A percentile compares a stretch with the other conserved stretches of the same genome.
phyloP scores from a whole-genome alignment of 345 rosid species.

The Melastoma malabathricum region DNA sequence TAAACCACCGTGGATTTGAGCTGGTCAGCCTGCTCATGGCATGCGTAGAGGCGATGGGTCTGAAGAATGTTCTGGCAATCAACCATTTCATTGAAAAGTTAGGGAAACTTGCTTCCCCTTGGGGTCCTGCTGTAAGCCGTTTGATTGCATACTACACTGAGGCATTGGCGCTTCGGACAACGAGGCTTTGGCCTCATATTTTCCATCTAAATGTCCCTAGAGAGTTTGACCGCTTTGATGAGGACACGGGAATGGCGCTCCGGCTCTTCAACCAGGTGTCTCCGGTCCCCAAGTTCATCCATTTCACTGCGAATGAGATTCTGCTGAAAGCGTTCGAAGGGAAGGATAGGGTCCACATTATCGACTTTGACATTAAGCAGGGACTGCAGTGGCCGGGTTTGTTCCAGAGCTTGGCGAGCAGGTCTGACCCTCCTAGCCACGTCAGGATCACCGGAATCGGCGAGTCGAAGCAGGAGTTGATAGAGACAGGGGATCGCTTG shows the following conservation, averaged over 20 bases:
- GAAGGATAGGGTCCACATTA: constrained; percentile 79
- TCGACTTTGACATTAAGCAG: constrained; percentile 94
- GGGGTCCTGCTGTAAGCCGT: constrained; percentile 57
- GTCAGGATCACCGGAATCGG: constrained; percentile 86
- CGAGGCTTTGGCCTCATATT: constrained; percentile 83
- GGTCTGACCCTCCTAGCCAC: constrained; percentile 67
- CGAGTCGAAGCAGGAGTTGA: constrained; percentile 80
- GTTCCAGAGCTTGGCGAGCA: constrained; percentile 82
- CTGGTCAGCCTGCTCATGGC: constrained; percentile 56
- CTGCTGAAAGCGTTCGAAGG: constrained; percentile 83
- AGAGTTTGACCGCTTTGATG: constrained; percentile 58
- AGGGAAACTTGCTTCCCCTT: constrained; percentile 79
- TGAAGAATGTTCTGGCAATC: constrained; percentile 46
- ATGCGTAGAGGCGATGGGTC: constrained; percentile 73
- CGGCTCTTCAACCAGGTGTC: constrained; percentile 83
- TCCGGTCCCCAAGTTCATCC: constrained; percentile 84
- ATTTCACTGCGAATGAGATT: constrained; percentile 86
- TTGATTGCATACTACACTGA: constrained; percentile 70
- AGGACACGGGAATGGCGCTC: constrained; percentile 63
- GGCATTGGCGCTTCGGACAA: constrained; percentile 64
- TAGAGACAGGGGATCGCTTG: constrained; percentile 87
- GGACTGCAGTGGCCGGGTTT: constrained; percentile 97
- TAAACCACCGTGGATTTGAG: constrained; percentile 57
- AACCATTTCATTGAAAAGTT: constrained; percentile 56
- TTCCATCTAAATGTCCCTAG: constrained; percentile 73